Evolutionary conservation across 129 eudicot genomes (phyloP).

Genomic region (Artemisia tridentata): DNA sequence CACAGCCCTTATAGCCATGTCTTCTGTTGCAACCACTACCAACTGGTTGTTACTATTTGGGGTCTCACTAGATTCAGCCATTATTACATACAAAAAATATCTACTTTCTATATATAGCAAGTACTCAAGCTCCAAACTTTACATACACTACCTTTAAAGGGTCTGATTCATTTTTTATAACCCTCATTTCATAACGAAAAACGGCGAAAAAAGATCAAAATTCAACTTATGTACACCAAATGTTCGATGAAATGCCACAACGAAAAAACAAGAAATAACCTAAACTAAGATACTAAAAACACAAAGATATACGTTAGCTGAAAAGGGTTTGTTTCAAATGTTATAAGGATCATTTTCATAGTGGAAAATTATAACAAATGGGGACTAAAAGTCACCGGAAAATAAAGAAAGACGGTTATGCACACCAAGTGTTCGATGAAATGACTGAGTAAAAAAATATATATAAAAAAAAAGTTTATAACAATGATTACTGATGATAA

Average conservation of each 20-base stretch:
- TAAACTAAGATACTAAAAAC: conserved; percentile 13
- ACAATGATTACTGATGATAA: conserved; percentile 5
- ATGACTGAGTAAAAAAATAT: conserved; percentile 21
- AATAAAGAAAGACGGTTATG: conserved; percentile 12
- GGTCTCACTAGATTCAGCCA: conserved; percentile 41
- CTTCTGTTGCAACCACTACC: conserved; percentile 35
- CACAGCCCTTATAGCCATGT: conserved; percentile 44
- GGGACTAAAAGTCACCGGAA: conserved; percentile 7
- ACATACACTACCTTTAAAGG: too few species aligned
- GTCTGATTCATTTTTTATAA: too few species aligned
- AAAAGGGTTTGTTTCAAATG: conserved; percentile 12
- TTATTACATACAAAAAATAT: conserved; percentile 22
- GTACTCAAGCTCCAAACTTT: too few species aligned
- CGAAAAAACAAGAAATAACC: too few species aligned
- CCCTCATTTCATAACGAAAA: too few species aligned
- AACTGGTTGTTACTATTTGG: conserved; percentile 25
- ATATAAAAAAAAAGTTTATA: neutral
- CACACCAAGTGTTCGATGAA: conserved; percentile 37
- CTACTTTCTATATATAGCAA: neutral
- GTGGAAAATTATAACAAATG: conserved; percentile 22
- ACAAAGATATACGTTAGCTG: conserved; percentile 2
- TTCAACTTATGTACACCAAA: too few species aligned
- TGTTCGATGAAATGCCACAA: too few species aligned
- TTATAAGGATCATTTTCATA: conserved; percentile 22
- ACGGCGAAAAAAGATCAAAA: too few species aligned